Conservation (phyloP, 164 flowering plant genomes). For the Taxillus chinensis region DNA sequence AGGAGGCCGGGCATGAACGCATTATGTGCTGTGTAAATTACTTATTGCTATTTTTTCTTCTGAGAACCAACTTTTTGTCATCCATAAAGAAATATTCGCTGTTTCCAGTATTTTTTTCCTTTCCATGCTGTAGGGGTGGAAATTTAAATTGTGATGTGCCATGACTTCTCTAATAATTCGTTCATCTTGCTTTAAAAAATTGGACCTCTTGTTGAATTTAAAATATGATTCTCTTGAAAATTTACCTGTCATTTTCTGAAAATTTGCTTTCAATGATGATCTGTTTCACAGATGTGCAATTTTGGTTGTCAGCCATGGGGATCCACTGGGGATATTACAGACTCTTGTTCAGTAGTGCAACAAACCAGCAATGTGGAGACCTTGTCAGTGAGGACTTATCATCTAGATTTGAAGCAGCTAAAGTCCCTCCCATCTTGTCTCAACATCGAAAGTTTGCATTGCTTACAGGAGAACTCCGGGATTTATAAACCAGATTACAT, state of each 20-base stretch:
- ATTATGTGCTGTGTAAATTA: not conserved
- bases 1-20: slow-evolving; percentile 36
- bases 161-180: too few relatives aligned
- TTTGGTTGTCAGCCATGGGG: slow-evolving; percentile 88
- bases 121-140: too few relatives aligned
- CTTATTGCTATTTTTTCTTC: not conserved
- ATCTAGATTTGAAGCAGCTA: slow-evolving; percentile 42
- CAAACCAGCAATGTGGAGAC: not conserved
- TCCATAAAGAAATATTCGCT: too few relatives aligned
- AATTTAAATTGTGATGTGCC: too few relatives aligned
- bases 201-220: not conserved
- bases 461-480: slow-evolving; percentile 70
- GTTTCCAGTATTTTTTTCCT: too few relatives aligned
- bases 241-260: too few relatives aligned
- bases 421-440: slow-evolving; percentile 41
- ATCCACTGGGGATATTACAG: slow-evolving; percentile 88
- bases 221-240: too few relatives aligned
- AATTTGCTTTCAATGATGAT: not conserved
- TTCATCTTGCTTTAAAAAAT: not conserved
- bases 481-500: slow-evolving; percentile 5
- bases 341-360: slow-evolving; percentile 48
- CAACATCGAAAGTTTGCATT: slow-evolving; percentile 73
- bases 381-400: slow-evolving; percentile 27
- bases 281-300: slow-evolving; percentile 48
- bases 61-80: too few relatives aligned